Evolutionary conservation across 495 filamentous ascomycete genomes (phyloP).

Genomic region (Penicillium nucicola): DNA sequence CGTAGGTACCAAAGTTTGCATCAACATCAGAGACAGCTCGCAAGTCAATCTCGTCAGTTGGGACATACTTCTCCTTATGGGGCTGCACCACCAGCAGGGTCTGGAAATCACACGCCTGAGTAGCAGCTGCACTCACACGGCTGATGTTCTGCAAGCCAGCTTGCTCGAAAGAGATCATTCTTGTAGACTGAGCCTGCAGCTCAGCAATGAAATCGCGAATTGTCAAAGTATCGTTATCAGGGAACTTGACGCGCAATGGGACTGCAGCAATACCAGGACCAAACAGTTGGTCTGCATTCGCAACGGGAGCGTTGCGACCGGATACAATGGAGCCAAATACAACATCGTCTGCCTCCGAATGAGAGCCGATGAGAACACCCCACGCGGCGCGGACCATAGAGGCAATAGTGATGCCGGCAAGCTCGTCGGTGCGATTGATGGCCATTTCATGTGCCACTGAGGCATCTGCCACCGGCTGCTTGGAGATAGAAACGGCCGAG

Average conservation of each 20-base stretch:
- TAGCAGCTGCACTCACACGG: slow-evolving; percentile 46
- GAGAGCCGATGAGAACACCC: slow-evolving; percentile 42
- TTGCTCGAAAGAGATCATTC: slow-evolving; percentile 46
- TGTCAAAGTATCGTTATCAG: slow-evolving; percentile 21
- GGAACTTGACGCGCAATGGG: slow-evolving; percentile 43
- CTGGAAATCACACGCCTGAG: slow-evolving; percentile 53
- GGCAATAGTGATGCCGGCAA: slow-evolving; percentile 16
- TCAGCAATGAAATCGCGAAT: slow-evolving; percentile 34
- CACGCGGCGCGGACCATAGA: slow-evolving; percentile 26
- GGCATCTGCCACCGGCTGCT: slow-evolving; percentile 21
- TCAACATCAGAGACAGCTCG: slow-evolving; percentile 7
- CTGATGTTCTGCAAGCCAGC: slow-evolving; percentile 53
- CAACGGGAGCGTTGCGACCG: slow-evolving; percentile 50
- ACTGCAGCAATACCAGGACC: slow-evolving; percentile 60
- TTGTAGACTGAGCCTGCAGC: slow-evolving; percentile 30
- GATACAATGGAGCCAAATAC: slow-evolving; percentile 48
- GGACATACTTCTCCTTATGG: slow-evolving; percentile 33
- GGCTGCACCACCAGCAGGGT: slow-evolving; percentile 51
- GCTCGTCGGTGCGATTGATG: slow-evolving; percentile 12
- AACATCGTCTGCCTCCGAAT: slow-evolving; percentile 25
- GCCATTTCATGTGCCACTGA: background rate
- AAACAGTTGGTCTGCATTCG: slow-evolving; percentile 48
- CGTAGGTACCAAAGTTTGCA: slow-evolving; percentile 13
- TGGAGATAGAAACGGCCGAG: slow-evolving; percentile 42
- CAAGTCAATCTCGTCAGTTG: slow-evolving; percentile 20